Evolutionary conservation across 2,329 filamentous ascomycete species (phyloP).

Genomic region (Teratosphaeria epicoccoides): DNA sequence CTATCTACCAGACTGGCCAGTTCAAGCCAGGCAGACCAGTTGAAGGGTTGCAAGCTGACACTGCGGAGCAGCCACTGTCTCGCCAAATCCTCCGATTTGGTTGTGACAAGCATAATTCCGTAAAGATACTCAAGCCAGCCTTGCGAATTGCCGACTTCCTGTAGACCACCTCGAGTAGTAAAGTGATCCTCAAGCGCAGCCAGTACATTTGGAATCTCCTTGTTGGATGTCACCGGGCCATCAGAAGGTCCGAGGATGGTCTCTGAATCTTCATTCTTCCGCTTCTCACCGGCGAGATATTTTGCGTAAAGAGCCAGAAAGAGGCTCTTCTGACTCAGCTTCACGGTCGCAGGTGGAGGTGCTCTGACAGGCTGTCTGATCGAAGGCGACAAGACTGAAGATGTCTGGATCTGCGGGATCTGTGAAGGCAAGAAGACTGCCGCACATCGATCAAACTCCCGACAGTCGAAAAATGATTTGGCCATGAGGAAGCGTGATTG

Average conservation of each 20-base stretch:
- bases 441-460: constrained; percentile 87
- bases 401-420: constrained; percentile 40
- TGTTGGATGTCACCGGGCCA: constrained; percentile 72
- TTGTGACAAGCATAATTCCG: constrained; percentile 78
- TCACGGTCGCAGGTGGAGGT: constrained; percentile 11
- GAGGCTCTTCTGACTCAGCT: constrained; percentile 76
- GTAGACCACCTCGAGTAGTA: constrained; percentile 41
- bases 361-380: background rate
- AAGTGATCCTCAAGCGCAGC: constrained; percentile 76
- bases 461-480: constrained; percentile 89
- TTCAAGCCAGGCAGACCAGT: constrained; percentile 96
- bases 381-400: constrained; percentile 25
- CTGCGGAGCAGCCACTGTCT: constrained; percentile 80
- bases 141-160: constrained; percentile 38
- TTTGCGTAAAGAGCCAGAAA: constrained; percentile 90
- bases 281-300: constrained; percentile 86
- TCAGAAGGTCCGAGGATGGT: constrained; percentile 95
- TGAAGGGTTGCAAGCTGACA: constrained; percentile 82
- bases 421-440: constrained; percentile 63
- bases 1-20: constrained; percentile 69
- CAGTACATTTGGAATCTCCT: constrained; percentile 67
- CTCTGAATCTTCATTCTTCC: constrained; percentile 90
- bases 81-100: constrained; percentile 78
- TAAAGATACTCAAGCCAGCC: constrained; percentile 95
- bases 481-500: constrained; percentile 76